These are phyloP conservation scores for Ceratocystis eucalypticola DNA, from an alignment of 2,329 filamentous ascomycete species.

Conservation along the genomic window DNA sequence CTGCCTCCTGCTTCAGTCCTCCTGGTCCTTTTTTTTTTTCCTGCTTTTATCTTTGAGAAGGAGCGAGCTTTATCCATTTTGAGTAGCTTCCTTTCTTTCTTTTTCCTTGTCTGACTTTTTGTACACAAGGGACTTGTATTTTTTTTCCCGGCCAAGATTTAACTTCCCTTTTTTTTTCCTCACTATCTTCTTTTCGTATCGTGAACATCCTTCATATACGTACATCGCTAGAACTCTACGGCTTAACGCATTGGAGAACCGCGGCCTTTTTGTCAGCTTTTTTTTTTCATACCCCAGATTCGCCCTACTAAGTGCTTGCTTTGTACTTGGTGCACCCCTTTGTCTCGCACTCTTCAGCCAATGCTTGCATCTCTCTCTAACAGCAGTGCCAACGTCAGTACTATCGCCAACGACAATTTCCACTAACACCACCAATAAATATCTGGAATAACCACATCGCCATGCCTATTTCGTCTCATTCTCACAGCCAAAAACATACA, in stretches of 20 bases:
- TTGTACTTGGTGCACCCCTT: neutral
- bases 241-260: neutral
- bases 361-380: neutral
- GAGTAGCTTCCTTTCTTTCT: neutral
- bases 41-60: conserved; percentile 1
- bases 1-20: conserved; percentile 3
- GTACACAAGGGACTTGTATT: conserved; percentile 5
- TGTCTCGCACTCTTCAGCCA: neutral
- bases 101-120: neutral
- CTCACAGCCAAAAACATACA: neutral
- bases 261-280: neutral
- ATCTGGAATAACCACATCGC: neutral
- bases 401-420: neutral
- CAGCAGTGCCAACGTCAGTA: neutral
- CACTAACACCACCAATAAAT: neutral
- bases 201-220: neutral
- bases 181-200: neutral
- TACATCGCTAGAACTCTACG: neutral
- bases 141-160: neutral
- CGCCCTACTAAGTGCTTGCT: neutral
- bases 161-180: neutral
- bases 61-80: neutral
- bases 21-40: conserved; percentile 8
- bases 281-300: neutral
- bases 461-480: neutral